Evolutionary conservation across 1,139 yeast species (phyloP), one percentile per base, ranked within the genome.

Genomic region (Scheffersomyces stambukii): DNA sequence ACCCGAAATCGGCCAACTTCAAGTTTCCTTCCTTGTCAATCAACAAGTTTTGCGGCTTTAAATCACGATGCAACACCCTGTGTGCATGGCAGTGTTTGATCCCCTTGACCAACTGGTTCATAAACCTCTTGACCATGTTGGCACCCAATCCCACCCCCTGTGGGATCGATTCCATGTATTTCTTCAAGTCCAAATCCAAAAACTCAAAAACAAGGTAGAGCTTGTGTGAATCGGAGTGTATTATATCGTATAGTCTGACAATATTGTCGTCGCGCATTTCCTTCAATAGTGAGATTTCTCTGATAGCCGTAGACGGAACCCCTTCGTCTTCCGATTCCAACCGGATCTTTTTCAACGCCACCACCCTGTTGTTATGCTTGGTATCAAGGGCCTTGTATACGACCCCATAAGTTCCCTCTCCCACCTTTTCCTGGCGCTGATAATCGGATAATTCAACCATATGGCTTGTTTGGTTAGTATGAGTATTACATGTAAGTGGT

Each of bases 291-390:
- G 97, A 89, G 44, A 91, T 91, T 57, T 91, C 99, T 43, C 99
- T 74, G 39, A 91, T 91, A 3, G 99, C 97, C 1, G 99, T 93
- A 12, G 96, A 85, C 5, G 98, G 98, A 19, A 91, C 97, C 23
- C 99, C 99, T 59, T 91, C 98, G 57, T 89, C 97, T 57, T 93
- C 98, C 25, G 95, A 86, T 53, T 93, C 99, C 33, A 93, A 68
- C 36, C 98, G 75, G 56, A 91, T 91, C 60, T 91, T 91, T 57
- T 91, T 91, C 46, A 93, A 65, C 0, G 99, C 99, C 25, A 91
- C 98, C 16, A 89, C 75, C 31, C 97, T 69, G 62, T 89, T 88
- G 48, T 85, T 84, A 57, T 91, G 89, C 42, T 81, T 80, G 33
- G 83, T 75, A 54, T 91, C 97, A 25, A 86, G 68, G 3, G 98